Percentiles rank a stretch among this genome's conserved stretches.
These are phyloP conservation scores for Plasmodium berghei DNA, from an alignment of 169 alveolate species.

Conservation along the genomic window DNA sequence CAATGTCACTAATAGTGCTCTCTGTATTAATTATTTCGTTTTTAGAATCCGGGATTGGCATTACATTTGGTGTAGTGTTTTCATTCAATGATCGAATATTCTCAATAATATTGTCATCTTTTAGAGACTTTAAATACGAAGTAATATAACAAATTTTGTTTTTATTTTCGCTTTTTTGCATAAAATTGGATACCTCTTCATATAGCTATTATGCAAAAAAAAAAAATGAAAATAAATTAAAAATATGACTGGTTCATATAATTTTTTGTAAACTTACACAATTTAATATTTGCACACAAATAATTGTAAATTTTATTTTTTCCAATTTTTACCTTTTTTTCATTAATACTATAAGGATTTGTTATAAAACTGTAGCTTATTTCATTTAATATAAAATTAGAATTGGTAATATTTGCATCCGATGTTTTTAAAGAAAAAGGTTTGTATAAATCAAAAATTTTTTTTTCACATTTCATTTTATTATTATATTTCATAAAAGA, in stretches of 20 bases:
- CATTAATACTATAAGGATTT: conserved; percentile 60
- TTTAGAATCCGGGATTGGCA: not conserved
- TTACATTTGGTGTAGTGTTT: not conserved
- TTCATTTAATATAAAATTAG: conserved; percentile 29
- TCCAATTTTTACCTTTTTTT: conserved; percentile 9
- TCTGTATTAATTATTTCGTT: not conserved
- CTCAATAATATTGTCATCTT: conserved; percentile 10
- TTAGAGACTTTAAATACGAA: conserved; percentile 51
- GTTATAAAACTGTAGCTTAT: conserved; percentile 32
- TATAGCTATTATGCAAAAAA: conserved; percentile 18
- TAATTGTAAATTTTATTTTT: not conserved
- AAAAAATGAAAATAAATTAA: not conserved
- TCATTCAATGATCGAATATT: conserved; percentile 5
- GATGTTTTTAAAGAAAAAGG: conserved; percentile 60
- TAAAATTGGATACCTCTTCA: conserved; percentile 21
- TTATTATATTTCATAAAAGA: conserved; percentile 43
- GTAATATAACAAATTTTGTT: conserved; percentile 66
- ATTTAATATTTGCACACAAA: not conserved
- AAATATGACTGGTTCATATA: not conserved
- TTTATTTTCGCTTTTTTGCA: conserved; percentile 41
- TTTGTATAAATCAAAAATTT: conserved; percentile 43
- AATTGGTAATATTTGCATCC: conserved; percentile 15
- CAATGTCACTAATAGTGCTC: not conserved
- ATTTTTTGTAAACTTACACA: not conserved
- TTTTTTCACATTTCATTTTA: conserved; percentile 66